Base-by-base conservation (phyloP, 2,329 filamentous ascomycete genomes). In the Huntiella abstrusa region DNA sequence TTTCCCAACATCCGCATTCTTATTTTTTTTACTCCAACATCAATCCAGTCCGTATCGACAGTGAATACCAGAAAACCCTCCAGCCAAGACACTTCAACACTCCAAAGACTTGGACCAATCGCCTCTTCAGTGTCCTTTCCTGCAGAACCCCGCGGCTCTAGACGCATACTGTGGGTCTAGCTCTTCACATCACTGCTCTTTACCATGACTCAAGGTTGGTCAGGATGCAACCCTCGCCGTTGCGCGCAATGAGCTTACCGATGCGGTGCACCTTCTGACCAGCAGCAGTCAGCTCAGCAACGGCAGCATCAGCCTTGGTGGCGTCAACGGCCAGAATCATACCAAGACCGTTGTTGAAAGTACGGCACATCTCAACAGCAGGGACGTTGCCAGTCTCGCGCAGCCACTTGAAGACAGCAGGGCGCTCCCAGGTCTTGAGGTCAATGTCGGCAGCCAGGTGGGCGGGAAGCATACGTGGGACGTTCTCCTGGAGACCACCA, bases 331-430 rank as follows among this genome's bases (percentile, higher is more conserved):
- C 85, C 28, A 87, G 68, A 4, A 95, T 83, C 87, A 98, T 96
- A 41, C 91, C 91, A 39, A 98, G 66, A 43, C 91, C 91, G 5
- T 81, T 86, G 66, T 98, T 98, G 72, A 94, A 96, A 2, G 86
- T 91, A 49, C 86, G 72, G 44, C 80, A 85, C 73, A 96, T 92
- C 65, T 98, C 91, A 7, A 66, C 58, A 1, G 78, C 69, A 45
- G 70, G 73, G 32, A 96, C 77, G 51, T 81, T 80, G n/a, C 75
- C 76, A 3, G 68, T 66, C 51, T 60, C 62, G 65, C 86, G 85
- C 55, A 98, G 70, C 91, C 91, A 98, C 56, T 70, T 70, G 66
- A 96, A 91, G 4, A 95, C 82, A 1, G 73, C 65, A 0, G 83
- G 85, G 38, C 86, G 69, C 19, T 75, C 60, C 85, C 87, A 98